Base-by-base conservation (phyloP, 2,329 filamentous ascomycete genomes). In the Hypoxylon rubiginosum region DNA sequence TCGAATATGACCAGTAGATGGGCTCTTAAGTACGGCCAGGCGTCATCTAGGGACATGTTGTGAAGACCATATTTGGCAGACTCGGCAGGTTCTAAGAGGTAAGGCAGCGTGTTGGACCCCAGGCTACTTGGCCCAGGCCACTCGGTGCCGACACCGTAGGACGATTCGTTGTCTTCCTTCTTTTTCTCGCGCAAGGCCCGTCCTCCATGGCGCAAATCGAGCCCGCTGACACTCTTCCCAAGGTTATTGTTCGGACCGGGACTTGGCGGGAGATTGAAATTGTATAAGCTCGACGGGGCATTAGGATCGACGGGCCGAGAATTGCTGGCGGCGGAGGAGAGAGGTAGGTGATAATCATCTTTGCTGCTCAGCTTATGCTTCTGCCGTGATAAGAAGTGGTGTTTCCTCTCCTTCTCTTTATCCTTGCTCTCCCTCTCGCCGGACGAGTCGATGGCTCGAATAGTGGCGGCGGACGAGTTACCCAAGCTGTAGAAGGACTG, bases 131-230 rank as follows among this genome's bases (percentile, higher is more conserved):
- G 82, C 1, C 84, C 86, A 2, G 84, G 80, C 85, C 86, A 88
- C 56, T 88, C 81, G 26, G 76, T 76, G 48, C 77, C 75, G 19
- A 81, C 62, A 24, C 76, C 77, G 70, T 82, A 78, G 51, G 76
- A 75, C 17, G 82, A 80, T 81, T 87, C 85, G 67, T 80, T 88
- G 63, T 92, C 91, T 67, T 92, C 90, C 71, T 91, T 90, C 77
- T 91, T 91, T 82, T 95, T 97, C 75, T 97, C 93, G 39, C 92
- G 87, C 49, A 94, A 79, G 6, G 90, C 91, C 45, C 91, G 86
- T 1, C 90, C 92, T 45, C 91, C 92, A 79, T 95, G 92, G 55
- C 92, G 85, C 26, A 95, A 81, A 78, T 95, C 92, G 46, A 95
- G 82, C 0, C 91, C 92, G 64, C 92, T 95, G 75, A 96, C 92